A percentile compares a stretch with the other conserved stretches of the same genome.
phyloP scores from a whole-genome alignment of 495 filamentous ascomycete species.

The Aspergillus ellipticus region DNA sequence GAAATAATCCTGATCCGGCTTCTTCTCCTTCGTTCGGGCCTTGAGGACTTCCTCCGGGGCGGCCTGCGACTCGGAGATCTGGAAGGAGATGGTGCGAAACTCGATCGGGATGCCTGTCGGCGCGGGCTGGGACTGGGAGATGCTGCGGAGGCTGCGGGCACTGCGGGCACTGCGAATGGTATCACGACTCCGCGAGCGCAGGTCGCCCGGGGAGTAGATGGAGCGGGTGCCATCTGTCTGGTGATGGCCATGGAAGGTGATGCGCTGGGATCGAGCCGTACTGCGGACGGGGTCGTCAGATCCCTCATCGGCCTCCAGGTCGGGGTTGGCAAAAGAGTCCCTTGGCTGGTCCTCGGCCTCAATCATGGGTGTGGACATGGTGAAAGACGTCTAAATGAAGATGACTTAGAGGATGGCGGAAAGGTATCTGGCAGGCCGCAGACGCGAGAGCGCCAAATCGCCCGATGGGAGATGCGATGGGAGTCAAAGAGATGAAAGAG shows the following conservation, averaged over 20 bases:
- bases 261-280: background rate
- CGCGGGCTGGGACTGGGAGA: constrained; percentile 7
- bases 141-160: constrained; percentile 9
- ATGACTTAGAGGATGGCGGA: no score
- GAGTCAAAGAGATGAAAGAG: background rate
- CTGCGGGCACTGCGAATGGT: constrained; percentile 19
- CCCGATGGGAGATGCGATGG: background rate
- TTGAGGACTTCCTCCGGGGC: constrained; percentile 20
- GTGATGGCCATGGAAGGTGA: background rate
- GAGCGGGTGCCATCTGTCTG: background rate
- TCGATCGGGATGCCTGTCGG: constrained; percentile 35
- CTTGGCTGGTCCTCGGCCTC: background rate
- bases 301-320: background rate
- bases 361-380: background rate
- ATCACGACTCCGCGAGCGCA: constrained; percentile 11
- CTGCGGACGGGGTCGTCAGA: background rate
- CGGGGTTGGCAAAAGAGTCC: background rate
- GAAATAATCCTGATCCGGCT: constrained; percentile 38
- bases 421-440: no score
- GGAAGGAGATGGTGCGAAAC: constrained; percentile 45
- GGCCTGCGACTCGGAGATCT: constrained; percentile 40
- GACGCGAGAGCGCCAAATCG: no score
- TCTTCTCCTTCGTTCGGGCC: constrained; percentile 22
- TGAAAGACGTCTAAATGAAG: background rate
- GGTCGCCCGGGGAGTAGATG: constrained; percentile 4